Evolutionary conservation across 2,329 filamentous ascomycete species (phyloP).

Genomic region (Aspergillus costaricaensis): DNA sequence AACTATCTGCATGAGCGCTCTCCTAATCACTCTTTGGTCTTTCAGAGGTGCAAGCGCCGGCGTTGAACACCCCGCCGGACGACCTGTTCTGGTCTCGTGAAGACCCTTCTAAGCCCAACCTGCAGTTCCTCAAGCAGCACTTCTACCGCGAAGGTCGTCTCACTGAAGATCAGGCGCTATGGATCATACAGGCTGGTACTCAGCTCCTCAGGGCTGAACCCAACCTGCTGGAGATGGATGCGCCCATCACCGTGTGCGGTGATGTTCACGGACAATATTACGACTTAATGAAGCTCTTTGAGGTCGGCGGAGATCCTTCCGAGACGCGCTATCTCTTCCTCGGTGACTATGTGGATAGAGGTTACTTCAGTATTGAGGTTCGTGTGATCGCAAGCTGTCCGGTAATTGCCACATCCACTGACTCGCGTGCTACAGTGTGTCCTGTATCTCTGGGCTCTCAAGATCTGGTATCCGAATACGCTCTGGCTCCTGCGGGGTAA

Average conservation of each 20-base stretch:
- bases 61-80: conserved; percentile 87
- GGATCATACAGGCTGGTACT: conserved; percentile 86
- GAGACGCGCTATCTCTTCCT: conserved; percentile 97
- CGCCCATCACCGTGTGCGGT: conserved; percentile 96
- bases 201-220: conserved; percentile 87
- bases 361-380: conserved; percentile 97
- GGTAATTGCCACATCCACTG: conserved; percentile 1
- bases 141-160: conserved; percentile 96
- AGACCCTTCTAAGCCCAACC: conserved; percentile 83
- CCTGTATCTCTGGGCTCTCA: conserved; percentile 94
- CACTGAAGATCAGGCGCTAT: conserved; percentile 95
- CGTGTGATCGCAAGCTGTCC: conserved; percentile 19
- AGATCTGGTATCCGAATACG: conserved; percentile 98
- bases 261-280: conserved; percentile 99
- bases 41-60: conserved; percentile 93
- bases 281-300: conserved; percentile 98
- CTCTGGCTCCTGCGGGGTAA: conserved; percentile 97
- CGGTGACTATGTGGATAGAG: conserved; percentile 96
- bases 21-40: conserved; percentile 20
- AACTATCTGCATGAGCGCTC: not conserved
- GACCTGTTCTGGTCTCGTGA: conserved; percentile 92
- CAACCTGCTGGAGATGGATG: conserved; percentile 98
- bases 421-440: conserved; percentile 65
- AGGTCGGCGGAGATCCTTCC: conserved; percentile 93
- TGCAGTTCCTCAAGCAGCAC: conserved; percentile 94